Base-by-base conservation (phyloP, 805 yeast genomes). In the Saccharomycopsis amapae region DNA sequence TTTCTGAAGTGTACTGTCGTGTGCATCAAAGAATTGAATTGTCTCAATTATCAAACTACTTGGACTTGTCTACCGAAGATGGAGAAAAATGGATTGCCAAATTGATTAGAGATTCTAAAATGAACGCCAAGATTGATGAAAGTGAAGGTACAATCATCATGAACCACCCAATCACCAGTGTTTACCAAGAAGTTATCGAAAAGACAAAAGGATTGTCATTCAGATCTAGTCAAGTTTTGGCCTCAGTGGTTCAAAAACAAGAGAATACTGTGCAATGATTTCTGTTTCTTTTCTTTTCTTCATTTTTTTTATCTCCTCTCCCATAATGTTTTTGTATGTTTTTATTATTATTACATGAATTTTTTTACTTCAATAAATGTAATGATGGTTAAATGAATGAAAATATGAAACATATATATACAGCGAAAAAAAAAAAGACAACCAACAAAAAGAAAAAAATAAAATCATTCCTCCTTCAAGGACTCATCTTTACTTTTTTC, bases 101-200 rank as follows among this genome's bases (percentile, higher is more conserved):
- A 48, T 63, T 74, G 54, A 69, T 75, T 55, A 66, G 66, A 57
- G 76, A 72, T 54, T 63, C 70, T 22, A 70, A 70, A 52, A 66
- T 72, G 61, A 76, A 74, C 55, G 79, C 78, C 24, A 71, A 72
- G 60, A 72, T 77, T 48, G 71, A 75, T 50, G 74, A 72, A 52
- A 62, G 68, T 38, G 73, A 71, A 52, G 76, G 73, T 34, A 61
- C 78, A 19, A 69, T 75, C 24, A 65, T 79, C 48, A 72, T 73
- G 61, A 72, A 72, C 58, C 78, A 76, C 53, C 75, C 77, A 46
- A 62, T 68, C 18, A 70, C 70, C 42, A 68, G 78, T 55, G 76
- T 77, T 34, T 72, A 81, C 64, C 87, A 84, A 54, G 82, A 79
- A 53, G 74, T 84, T 33, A 73, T 75, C 52, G 85, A 79, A 56